These are phyloP conservation scores for Sporothrix luriei DNA, from an alignment of 2,329 filamentous ascomycete species.

Conservation along the genomic window DNA sequence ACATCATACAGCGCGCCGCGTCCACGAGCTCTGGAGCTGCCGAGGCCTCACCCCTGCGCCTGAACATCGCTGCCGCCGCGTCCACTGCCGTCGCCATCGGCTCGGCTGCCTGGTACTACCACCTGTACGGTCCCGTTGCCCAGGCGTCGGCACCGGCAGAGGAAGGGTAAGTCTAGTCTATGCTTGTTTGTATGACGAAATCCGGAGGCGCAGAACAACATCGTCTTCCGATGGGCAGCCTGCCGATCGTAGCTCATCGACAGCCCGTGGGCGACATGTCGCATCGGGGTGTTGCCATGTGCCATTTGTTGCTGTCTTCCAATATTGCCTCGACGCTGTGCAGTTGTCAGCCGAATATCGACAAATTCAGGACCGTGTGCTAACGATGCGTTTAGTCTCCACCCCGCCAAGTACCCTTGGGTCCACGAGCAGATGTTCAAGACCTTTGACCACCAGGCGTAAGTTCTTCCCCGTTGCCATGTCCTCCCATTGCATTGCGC, in stretches of 20 bases:
- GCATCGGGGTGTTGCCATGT: too few species aligned
- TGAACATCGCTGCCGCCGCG: constrained; percentile 83
- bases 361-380: neutral
- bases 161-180: constrained; percentile 88
- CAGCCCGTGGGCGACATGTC: neutral
- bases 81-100: constrained; percentile 85
- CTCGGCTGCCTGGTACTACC: constrained; percentile 95
- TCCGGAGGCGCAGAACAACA: neutral
- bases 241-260: neutral
- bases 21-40: constrained; percentile 74
- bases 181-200: too few species aligned
- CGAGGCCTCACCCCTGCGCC: constrained; percentile 71
- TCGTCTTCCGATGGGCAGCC: neutral
- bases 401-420: constrained; percentile 92
- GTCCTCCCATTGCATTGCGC: constrained; percentile 51
- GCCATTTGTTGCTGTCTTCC: constrained; percentile 40
- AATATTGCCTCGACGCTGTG: neutral
- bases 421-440: constrained; percentile 89
- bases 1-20: constrained; percentile 57
- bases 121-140: constrained; percentile 86
- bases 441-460: constrained; percentile 97
- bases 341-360: neutral
- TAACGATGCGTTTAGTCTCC: constrained; percentile 65
- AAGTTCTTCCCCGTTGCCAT: constrained; percentile 52
- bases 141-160: constrained; percentile 91